Base-by-base conservation (phyloP, 441 rosid species). In the Arabidopsis lyrata region DNA sequence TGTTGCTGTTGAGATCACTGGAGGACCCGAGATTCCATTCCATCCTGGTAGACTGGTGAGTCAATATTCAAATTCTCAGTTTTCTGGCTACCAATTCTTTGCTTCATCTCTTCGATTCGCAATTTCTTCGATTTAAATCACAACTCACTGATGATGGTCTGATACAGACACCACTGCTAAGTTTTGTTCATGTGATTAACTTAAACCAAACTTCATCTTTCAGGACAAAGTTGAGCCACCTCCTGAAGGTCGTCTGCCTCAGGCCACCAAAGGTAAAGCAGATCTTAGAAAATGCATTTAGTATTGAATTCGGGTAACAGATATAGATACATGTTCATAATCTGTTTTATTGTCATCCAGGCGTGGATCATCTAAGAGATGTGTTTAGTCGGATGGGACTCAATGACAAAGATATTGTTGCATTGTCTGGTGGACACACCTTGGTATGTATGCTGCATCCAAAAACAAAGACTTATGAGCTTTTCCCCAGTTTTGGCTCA, bases 11-110 rank as follows among this genome's bases (percentile, higher is more conserved):
- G 91, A 85, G 81, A 65, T 91, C 41, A 82, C 93, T 0, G 93
- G 95, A 76, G 97, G 92, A 34, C 95, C 97, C 5, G 95, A 88
- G 74, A 81, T 89, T 79, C 90, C 89, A 7, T 91, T 88, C 62
- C 93, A 88, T 63, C 90, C 92, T 6, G 93, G 97, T 47, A 83
- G 97, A 78, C 72, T 78, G 53, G 87, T 86, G 32, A 77, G 81
- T 48, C 41, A 47, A 8, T 70, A 2, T 48, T 6, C 15, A 16
- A 9, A 0, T 42, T 53, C 5, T 64, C 11, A 5, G 0, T 50
- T 36, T 12, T 2, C 0, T 18, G 10, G 22, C 44, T 68, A 12
- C 44, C 7, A 22, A n/a, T 54, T 6, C 5, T 34, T 57, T 16
- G 22, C 24, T 34, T 29, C 50, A n/a, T 24, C 20, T 31, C 29